phyloP scores from a whole-genome alignment of 768 basidiomycete species.

The Suillus lakei region DNA sequence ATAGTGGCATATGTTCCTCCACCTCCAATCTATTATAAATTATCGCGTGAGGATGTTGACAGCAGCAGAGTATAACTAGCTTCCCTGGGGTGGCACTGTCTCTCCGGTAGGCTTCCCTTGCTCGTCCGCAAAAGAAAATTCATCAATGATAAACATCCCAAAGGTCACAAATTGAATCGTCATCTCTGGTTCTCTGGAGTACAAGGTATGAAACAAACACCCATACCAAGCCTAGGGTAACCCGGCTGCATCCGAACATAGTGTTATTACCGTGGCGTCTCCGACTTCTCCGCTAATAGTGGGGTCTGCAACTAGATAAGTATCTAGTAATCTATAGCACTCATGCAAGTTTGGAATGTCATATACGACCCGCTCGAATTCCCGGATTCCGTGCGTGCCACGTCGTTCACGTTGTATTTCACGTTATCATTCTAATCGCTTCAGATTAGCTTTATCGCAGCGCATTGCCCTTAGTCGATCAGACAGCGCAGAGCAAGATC shows the following conservation, averaged over 20 bases:
- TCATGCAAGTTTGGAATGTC: conserved; percentile 50
- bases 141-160: conserved; percentile 92
- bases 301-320: conserved; percentile 8
- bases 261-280: conserved; percentile 7
- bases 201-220: neutral
- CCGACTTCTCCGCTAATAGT: conserved; percentile 12
- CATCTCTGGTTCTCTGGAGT: neutral
- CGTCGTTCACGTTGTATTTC: conserved; percentile 8
- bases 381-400: conserved; percentile 40
- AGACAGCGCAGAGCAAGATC: conserved; percentile 58
- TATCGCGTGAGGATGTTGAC: conserved; percentile 11
- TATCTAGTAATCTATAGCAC: conserved; percentile 15
- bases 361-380: conserved; percentile 40
- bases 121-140: conserved; percentile 66
- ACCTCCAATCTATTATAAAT: conserved; percentile 73
- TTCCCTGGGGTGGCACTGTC: conserved; percentile 54
- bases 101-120: conserved; percentile 56
- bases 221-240: conserved; percentile 17
- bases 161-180: conserved; percentile 60
- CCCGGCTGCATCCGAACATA: conserved; percentile 6
- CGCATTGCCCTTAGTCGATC: conserved; percentile 63
- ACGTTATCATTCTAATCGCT: conserved; percentile 12
- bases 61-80: conserved; percentile 17
- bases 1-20: conserved; percentile 85
- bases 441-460: conserved; percentile 61